Conservation (phyloP, 2,329 filamentous ascomycete species). For the Elsinoe ampelina region DNA sequence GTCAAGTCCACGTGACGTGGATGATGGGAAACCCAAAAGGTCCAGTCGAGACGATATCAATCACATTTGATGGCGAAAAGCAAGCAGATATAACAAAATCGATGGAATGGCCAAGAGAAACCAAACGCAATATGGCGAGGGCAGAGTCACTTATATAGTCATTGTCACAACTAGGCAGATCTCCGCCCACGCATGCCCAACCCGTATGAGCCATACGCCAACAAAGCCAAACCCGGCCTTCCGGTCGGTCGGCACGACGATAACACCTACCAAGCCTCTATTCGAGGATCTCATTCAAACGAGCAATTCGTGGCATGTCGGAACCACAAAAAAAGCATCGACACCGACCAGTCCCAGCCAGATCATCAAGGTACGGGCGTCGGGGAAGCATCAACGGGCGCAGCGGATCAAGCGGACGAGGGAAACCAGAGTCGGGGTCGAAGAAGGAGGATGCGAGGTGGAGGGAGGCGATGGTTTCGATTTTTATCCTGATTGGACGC, state of each 20-base stretch:
- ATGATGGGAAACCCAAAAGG: background rate
- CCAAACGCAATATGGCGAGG: background rate
- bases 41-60: background rate
- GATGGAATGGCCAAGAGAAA: constrained; percentile 3
- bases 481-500: constrained; percentile 7
- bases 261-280: background rate
- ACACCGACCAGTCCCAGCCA: background rate
- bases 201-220: constrained; percentile 3
- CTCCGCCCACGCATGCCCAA: background rate
- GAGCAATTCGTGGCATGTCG: background rate
- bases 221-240: background rate
- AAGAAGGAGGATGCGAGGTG: background rate
- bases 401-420: background rate
- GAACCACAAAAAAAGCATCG: constrained; percentile 1
- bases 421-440: background rate
- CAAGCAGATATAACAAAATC: background rate
- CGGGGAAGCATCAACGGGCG: constrained; percentile 7
- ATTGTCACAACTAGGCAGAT: constrained; percentile 2
- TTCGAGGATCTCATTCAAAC: background rate
- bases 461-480: background rate
- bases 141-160: constrained; percentile 4
- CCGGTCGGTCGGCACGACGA: background rate
- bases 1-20: background rate
- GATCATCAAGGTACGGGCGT: constrained; percentile 2
- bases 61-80: constrained; percentile 1